phyloP scores from a whole-genome alignment of 441 rosid genomes.

The Erodium texanum region DNA sequence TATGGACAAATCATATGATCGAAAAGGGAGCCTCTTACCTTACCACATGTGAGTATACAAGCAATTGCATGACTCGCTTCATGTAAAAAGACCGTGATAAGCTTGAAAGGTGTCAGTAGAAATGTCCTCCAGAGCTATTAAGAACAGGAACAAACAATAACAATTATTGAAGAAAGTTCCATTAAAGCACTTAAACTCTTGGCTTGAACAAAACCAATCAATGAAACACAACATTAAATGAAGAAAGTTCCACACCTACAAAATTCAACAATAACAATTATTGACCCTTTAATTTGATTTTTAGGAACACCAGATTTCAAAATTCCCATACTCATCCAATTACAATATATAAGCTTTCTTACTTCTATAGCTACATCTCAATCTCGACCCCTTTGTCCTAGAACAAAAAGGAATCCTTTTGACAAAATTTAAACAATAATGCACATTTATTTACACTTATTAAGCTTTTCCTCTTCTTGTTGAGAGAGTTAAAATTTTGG shows the following conservation, averaged over 20 bases:
- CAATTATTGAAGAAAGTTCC: background rate
- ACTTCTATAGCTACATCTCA: background rate
- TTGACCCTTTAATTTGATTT: background rate
- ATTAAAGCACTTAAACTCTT: background rate
- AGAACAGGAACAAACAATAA: slow-evolving; percentile 10
- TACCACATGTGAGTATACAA: slow-evolving; percentile 89
- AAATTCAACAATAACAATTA: background rate
- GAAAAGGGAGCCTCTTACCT: slow-evolving; percentile 46
- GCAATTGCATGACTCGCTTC: slow-evolving; percentile 95
- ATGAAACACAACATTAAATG: background rate
- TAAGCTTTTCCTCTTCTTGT: background rate
- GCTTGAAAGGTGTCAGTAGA: slow-evolving; percentile 77
- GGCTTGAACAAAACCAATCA: background rate
- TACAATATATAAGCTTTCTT: background rate
- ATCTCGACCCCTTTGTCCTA: background rate
- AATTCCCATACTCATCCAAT: background rate
- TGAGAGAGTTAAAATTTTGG: background rate
- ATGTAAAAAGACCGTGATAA: slow-evolving; percentile 80
- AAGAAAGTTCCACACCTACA: background rate
- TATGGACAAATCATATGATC: slow-evolving; percentile 10
- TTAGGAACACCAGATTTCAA: background rate
- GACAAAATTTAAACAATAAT: background rate
- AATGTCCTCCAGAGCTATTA: slow-evolving; percentile 82
- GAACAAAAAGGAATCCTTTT: background rate
- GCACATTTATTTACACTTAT: background rate